Base-by-base conservation (phyloP, 1,139 yeast genomes). In the Geotrichum fermentans region DNA sequence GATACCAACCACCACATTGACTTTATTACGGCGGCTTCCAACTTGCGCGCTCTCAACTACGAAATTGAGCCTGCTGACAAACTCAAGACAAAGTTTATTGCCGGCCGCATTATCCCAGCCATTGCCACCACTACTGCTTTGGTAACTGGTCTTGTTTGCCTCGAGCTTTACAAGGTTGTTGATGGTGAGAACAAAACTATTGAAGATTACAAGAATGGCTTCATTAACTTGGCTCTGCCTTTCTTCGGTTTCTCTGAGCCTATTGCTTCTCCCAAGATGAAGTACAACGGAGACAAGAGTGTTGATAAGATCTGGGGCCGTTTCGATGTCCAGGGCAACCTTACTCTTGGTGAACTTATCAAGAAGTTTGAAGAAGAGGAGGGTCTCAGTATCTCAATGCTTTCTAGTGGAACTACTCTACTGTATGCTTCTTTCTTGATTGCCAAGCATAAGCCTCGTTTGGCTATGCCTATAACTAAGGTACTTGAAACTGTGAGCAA, bases 161-260 rank as follows among this genome's bases (percentile, higher is more conserved):
- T 92, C 59, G 99, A 92, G 69, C 74, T 92, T 53, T 85, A 88
- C 74, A 92, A 92, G 72, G 92, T 92, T 55, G 88, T 82, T 49
- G 96, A 86, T 61, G 65, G 65, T 13, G 73, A 78, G 56, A 78
- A 77, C 56, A 73, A 72, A 55, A 82, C 82, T 55, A 78, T 94
- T 61, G 98, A 92, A 65, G 83, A 84, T 59, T 92, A 82, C 71
- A 92, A 88, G 73, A 92, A 92, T 64, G 98, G 98, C 1, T 92
- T 92, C 62, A 78, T 90, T 53, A 92, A 89, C 63, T 74, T 92
- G 68, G 97, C 99, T 0, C 77, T 94, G 56, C 98, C 98, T 55
- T 92, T 94, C 72, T 79, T 94, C 65, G 98, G 96, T 8, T 92
- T 92, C 65, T 87, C 96, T 7, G 98, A 94, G 69, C 99, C 99